Base-by-base conservation (phyloP, 805 yeast genomes). In the Cyberlindnera lachancei region DNA sequence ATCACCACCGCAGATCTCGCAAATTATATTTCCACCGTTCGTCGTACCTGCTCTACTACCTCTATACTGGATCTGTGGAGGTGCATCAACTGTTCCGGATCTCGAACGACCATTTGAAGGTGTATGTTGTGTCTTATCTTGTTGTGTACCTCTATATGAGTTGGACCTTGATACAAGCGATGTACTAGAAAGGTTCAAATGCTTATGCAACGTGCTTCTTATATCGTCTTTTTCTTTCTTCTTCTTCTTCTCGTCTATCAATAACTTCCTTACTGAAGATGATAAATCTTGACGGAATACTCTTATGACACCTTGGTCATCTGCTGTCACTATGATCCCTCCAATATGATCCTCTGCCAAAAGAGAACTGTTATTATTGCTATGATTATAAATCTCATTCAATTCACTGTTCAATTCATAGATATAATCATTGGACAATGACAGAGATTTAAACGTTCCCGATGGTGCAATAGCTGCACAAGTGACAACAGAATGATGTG, bases 281-380 rank as follows among this genome's bases (percentile, higher is more conserved):
- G 92, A 80, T 33, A 79, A 66, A 53, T 87, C 96, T 36, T 84
- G 79, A 48, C 96, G 65, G 52, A 82, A 83, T 0, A 87, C 81
- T 27, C 92, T 58, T 19, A 87, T 81, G 3, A 67, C 44, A 0
- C 96, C 96, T 15, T 63, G 56, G 35, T 71, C 72, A 55, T 87
- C 96, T 0, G 90, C 75, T 1, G 92, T 78, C 3, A 87, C 77
- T 12, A 86, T 71, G 27, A 86, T 77, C 0, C 56, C 45, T 1
- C 67, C 68, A 24, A 63, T 55, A 8, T 50, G 48, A 11, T 54
- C 52, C 14, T 46, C 52, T 18, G 48, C 50, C 15, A 55, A 46
- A 20, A 58, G 49, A 9, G 37, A 27, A 9, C 27, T 7, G 7
- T 41, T 25, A 7, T 29, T 29, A 15, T 27, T 14, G 6, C 17